Evolutionary conservation across 164 flowering plant species (phyloP).

Genomic region (Nymphaea thermarum): DNA sequence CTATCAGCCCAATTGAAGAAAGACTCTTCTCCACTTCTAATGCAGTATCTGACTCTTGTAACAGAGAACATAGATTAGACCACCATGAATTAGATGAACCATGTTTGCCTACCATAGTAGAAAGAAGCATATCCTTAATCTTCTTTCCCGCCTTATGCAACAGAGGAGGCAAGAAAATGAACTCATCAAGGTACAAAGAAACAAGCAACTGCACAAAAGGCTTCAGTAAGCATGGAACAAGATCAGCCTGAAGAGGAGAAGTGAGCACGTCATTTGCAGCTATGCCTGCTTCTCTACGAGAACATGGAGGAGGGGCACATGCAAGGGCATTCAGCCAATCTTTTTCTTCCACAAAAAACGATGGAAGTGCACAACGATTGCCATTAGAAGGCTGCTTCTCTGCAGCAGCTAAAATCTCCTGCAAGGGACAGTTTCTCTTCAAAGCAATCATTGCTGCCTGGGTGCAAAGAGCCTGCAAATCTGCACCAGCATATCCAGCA

Average conservation of each 20-base stretch:
- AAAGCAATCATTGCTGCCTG: constrained; percentile 87
- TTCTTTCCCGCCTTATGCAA: constrained; percentile 44
- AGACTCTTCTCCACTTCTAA: constrained; percentile 46
- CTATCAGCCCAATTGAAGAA: constrained; percentile 28
- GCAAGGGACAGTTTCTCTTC: constrained; percentile 75
- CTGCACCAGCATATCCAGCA: constrained; percentile 97
- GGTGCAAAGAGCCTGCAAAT: constrained; percentile 94
- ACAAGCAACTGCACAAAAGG: constrained; percentile 60
- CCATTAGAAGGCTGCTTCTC: constrained; percentile 21
- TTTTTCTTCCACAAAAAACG: constrained; percentile 71
- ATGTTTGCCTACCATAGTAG: constrained; percentile 43
- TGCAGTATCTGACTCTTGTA: constrained; percentile 40
- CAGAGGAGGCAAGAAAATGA: constrained; percentile 52
- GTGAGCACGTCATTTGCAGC: constrained; percentile 65
- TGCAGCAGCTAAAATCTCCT: constrained; percentile 50
- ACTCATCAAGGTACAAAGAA: constrained; percentile 67
- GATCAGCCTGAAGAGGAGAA: constrained; percentile 62
- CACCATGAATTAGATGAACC: constrained; percentile 45
- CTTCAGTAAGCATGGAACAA: constrained; percentile 60
- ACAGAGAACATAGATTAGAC: constrained; percentile 32
- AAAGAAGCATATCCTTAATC: constrained; percentile 34
- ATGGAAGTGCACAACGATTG: constrained; percentile 49
- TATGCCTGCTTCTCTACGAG: constrained; percentile 85
- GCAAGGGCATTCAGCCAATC: constrained; percentile 95
- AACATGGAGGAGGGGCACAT: constrained; percentile 87